Evolutionary conservation across 1,139 yeast species (phyloP), one percentile per base, ranked within the genome.

Genomic region (Nakaseomyces uthaithaninus): DNA sequence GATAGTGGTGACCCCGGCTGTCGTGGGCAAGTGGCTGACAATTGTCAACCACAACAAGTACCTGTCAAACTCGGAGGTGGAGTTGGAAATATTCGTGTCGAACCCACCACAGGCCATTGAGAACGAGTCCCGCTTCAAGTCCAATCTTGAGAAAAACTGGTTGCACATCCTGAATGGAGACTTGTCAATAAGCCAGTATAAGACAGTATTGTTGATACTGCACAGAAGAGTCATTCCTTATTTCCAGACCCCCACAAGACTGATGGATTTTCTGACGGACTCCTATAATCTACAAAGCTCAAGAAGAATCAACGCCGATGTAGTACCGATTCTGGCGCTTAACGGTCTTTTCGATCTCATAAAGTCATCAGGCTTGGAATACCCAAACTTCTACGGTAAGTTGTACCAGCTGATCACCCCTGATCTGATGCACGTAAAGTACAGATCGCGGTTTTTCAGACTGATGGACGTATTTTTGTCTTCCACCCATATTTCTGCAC

Each of bases 211-310:
- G 41, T 65, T 75, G 7, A 72, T 87, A 5, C 60, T 91, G 51
- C 96, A 91, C 62, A 86, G 85, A 58, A 68, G 94, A 47, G 71
- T 91, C 38, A 80, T 91, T 27, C 96, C 97, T 33, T 74, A 71
- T 55, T 74, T 87, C 72, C 71, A 76, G 33, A 80, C 79, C 48
- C 95, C 97, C 2, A 83, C 85, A 38, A 71, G 75, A 47, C 66
- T 91, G 40, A 86, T 91, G 95, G 98, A 91, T 63, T 91, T 89
- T 60, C 68, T 91, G 45, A 86, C 96, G 1, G 94, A 85, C 46
- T 80, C 94, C 3, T 89, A 87, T 59, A 70, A 75, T 33, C 41
- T 66, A 23, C 53, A 57, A 22, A 42, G 42, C 28, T 41, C 45
- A 10, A 43, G 38, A 45, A 59, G 66, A 34, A 67, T 75, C 38